Base-by-base conservation (phyloP, 805 yeast genomes). In the Saccharomycodes ludwigii region DNA sequence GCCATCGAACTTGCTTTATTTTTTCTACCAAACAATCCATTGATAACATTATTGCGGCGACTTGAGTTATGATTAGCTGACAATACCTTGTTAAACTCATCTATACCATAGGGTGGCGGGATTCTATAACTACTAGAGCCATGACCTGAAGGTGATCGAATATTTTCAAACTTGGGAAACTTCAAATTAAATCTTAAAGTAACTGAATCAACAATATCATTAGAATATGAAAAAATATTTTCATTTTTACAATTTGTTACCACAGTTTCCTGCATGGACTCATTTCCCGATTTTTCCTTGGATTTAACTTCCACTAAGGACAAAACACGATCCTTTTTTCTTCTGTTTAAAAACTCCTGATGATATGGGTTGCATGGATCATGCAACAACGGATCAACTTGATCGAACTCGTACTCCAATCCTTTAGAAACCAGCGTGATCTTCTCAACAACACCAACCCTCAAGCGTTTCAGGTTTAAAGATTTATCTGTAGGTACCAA, bases 281-380 rank as follows among this genome's bases (percentile, higher is more conserved):
- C 48, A 12, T 52, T 30, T 16, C 63, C 53, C 22, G 48, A 31
- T 40, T 59, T 58, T 18, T 59, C 61, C 47, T 65, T 73, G 0
- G 86, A 69, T 41, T 74, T 68, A 21, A 80, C 60, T 47, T 80
- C 88, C 38, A 77, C 62, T 12, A 80, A 47, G 0, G 80, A 63
- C 6, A 76, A 58, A 3, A 65, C 58, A 32, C 79, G 61, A 39
- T 79, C 86, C 34, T 47, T 50, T 25, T 44, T 46, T 17, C 49
- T 44, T 21, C 43, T 52, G 12, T 43, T 33, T 5, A 39, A 50
- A 50, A 33, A 56, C 37, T 35, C 66, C 46, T 28, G 38, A 31
- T 45, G 52, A 30, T 47, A 54, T 6, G 57, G 56, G 32, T 44
- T 50, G 21, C 41, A 43, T n/a, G 51, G 50, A 33, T 54, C 59